phyloP scores from a whole-genome alignment of 352 stramenopile species.

The Halophytophthora polymorphica region DNA sequence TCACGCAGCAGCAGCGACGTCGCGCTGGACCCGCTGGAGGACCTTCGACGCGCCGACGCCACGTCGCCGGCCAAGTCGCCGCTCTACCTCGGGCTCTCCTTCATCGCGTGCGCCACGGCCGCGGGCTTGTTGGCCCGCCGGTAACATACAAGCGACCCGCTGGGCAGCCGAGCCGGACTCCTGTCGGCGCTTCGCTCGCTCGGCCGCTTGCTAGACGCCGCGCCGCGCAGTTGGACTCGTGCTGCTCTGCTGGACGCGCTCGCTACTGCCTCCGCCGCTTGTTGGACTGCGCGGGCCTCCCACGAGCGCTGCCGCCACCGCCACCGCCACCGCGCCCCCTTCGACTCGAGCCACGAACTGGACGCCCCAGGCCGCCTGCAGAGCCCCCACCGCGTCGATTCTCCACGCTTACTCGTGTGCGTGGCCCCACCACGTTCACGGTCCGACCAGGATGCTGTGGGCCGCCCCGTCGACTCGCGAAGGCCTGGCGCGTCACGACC shows the following conservation, averaged over 20 bases:
- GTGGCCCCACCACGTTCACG: conserved; percentile 2
- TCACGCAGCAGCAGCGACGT: background rate
- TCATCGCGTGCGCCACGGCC: conserved; percentile 47
- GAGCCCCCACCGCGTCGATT: too few relatives aligned
- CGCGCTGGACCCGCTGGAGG: conserved; percentile 8
- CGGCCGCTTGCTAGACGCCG: conserved; percentile 3
- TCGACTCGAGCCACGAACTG: background rate
- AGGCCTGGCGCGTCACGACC: conserved; percentile 14
- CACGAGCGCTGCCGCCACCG: conserved; percentile 8
- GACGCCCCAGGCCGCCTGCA: too few relatives aligned
- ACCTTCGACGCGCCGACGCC: conserved; percentile 10
- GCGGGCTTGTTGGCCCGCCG: conserved; percentile 38
- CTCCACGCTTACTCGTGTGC: too few relatives aligned
- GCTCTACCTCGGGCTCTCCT: conserved; percentile 44
- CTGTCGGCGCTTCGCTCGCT: background rate
- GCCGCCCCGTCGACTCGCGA: conserved; percentile 2
- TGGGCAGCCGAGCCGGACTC: too few relatives aligned
- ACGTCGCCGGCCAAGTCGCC: conserved; percentile 24
- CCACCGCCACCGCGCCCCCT: background rate
- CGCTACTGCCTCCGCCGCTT: conserved; percentile 23
- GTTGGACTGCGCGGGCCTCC: background rate
- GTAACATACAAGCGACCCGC: conserved; percentile 23
- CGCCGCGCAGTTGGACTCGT: background rate
- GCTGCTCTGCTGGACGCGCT: background rate
- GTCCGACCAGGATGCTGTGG: background rate